Conservation (phyloP, 2,329 filamentous ascomycete genomes). For the Tolypocladium pustulatum region DNA sequence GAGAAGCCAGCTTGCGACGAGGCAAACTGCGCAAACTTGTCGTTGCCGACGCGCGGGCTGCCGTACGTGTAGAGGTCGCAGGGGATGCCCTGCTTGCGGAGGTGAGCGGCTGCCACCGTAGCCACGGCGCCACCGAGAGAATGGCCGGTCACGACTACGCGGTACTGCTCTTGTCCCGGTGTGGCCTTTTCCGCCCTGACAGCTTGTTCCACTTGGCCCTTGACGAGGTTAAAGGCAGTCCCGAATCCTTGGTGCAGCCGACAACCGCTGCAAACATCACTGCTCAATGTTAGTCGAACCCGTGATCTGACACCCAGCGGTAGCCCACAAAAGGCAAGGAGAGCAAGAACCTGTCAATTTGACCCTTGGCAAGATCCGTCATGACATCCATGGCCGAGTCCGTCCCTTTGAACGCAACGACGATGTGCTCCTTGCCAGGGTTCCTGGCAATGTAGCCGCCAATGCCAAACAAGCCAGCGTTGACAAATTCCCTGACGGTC, state of each 20-base stretch:
- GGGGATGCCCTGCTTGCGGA: constrained; percentile 36
- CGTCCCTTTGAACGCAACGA: no score
- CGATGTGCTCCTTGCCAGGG: no score
- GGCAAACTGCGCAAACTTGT: constrained; percentile 28
- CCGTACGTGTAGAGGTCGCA: constrained; percentile 55
- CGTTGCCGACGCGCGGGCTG: constrained; percentile 55
- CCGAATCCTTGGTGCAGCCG: constrained; percentile 46
- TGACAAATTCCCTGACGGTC: no score
- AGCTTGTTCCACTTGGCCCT: constrained; percentile 26
- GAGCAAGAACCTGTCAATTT: no score
- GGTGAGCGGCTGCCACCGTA: constrained; percentile 44
- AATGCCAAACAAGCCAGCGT: no score
- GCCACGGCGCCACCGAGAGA: constrained; percentile 57
- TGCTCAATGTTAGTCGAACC: no score
- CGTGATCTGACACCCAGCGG: no score
- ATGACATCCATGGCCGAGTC: no score
- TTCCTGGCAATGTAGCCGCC: no score
- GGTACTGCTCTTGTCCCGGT: constrained; percentile 21
- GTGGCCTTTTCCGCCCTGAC: constrained; percentile 38
- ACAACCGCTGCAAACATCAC: no score
- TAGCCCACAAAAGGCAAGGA: no score
- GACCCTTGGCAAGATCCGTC: no score
- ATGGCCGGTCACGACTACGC: constrained; percentile 51
- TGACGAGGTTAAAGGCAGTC: constrained; percentile 43
- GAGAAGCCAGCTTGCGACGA: not conserved